These are phyloP conservation scores for Handroanthus guayacan DNA, from an alignment of 257 asterid genomes.

Conservation along the genomic window DNA sequence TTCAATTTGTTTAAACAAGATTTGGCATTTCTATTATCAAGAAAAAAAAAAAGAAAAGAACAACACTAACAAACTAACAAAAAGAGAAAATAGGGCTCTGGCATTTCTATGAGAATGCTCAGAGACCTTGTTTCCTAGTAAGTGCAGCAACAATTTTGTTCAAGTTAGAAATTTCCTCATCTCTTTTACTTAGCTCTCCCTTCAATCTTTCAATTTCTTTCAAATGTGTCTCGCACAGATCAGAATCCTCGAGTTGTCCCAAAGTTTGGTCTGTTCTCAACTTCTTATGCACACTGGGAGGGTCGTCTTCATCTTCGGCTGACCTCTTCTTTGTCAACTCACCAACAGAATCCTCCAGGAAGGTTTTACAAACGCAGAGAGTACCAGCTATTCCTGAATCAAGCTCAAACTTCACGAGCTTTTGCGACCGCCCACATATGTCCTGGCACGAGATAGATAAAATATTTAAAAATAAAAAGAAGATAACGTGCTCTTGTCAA, in stretches of 20 bases:
- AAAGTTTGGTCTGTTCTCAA: constrained; percentile 40
- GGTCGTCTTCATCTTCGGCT: constrained; percentile 48
- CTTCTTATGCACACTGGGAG: constrained; percentile 49
- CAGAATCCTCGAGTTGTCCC: constrained; percentile 38
- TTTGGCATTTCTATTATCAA: too few species aligned
- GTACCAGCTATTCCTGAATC: constrained; percentile 51
- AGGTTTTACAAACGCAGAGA: constrained; percentile 57
- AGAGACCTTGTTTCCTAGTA: too few species aligned
- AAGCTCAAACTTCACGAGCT: constrained; percentile 54
- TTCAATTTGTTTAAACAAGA: too few species aligned
- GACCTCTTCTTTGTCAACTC: constrained; percentile 53
- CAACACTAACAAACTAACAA: too few species aligned
- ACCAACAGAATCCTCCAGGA: constrained; percentile 26
- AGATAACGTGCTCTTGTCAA: neutral
- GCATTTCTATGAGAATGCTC: too few species aligned
- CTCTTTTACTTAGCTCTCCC: constrained; percentile 62
- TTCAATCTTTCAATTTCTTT: constrained; percentile 70
- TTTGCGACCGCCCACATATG: constrained; percentile 67
- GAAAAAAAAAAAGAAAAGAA: too few species aligned
- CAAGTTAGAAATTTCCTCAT: constrained; percentile 68
- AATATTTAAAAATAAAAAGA: neutral
- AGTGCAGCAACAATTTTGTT: constrained; percentile 52
- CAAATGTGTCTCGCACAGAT: constrained; percentile 49
- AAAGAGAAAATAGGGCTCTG: too few species aligned
- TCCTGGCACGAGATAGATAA: constrained; percentile 55